phyloP scores from a whole-genome alignment of 768 basidiomycete species.

The Paxillus involutus region DNA sequence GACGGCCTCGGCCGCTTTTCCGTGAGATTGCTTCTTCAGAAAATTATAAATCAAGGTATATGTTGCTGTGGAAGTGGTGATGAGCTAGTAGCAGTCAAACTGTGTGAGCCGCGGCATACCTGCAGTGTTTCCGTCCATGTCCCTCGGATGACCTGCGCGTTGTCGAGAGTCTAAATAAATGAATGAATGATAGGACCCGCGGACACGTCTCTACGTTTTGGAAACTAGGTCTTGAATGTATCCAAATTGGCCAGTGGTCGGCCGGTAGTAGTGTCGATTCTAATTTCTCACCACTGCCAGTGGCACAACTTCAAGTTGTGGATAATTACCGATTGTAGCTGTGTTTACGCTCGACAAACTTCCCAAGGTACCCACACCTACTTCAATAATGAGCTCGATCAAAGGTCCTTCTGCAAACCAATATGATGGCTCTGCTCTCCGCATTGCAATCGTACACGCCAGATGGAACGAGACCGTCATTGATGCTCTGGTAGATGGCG shows the following conservation, averaged over 20 bases:
- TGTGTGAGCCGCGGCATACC: constrained; percentile 42
- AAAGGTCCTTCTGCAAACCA: constrained; percentile 69
- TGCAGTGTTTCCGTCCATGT: constrained; percentile 53
- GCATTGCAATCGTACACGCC: constrained; percentile 92
- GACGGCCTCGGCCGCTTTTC: constrained; percentile 70
- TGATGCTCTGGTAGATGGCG: constrained; percentile 79
- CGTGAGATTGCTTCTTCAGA: constrained; percentile 61
- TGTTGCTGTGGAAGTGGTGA: constrained; percentile 46
- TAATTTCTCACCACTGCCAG: too few species aligned
- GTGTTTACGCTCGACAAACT: too few species aligned
- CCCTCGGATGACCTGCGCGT: not conserved
- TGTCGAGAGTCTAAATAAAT: not conserved
- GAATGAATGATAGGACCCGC: too few species aligned
- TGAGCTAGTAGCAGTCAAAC: constrained; percentile 8
- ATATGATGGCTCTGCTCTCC: constrained; percentile 78
- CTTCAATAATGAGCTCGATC: constrained; percentile 45
- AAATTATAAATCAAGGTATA: constrained; percentile 79
- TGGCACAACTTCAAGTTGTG: too few species aligned
- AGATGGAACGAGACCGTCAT: constrained; percentile 94
- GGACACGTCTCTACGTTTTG: not conserved
- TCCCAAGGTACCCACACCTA: constrained; percentile 18
- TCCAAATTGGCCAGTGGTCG: too few species aligned
- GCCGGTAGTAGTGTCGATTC: too few species aligned
- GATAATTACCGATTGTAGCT: too few species aligned
- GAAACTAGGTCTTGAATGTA: too few species aligned